Conservation (phyloP, 2,329 filamentous ascomycete genomes). For the Trichoderma harzianum region DNA sequence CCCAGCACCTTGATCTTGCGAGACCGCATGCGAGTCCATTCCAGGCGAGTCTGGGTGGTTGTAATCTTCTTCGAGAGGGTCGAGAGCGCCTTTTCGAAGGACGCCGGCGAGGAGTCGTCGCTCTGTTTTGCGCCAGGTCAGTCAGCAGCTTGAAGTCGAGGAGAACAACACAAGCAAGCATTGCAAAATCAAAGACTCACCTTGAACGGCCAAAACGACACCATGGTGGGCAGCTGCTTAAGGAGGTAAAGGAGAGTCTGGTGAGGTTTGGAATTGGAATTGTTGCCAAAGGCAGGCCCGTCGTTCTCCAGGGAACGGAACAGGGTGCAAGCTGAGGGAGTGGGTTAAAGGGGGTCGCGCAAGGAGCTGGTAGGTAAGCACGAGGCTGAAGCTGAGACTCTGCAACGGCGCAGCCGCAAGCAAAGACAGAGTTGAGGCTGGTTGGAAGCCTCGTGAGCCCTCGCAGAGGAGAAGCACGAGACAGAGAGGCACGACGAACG, state of each 20-base stretch:
- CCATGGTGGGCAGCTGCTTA: slow-evolving; percentile 52
- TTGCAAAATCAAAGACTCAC: slow-evolving; percentile 42
- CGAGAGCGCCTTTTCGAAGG: slow-evolving; percentile 88
- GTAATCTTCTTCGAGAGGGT: slow-evolving; percentile 79
- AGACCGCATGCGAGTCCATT: slow-evolving; percentile 66
- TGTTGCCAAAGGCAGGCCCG: not conserved
- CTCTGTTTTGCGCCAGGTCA: slow-evolving; percentile 47
- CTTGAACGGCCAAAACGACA: slow-evolving; percentile 83
- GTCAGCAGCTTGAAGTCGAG: not conserved
- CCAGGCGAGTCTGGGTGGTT: slow-evolving; percentile 68
- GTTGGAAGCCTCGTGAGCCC: slow-evolving; percentile 11
- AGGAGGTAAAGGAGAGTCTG: not conserved
- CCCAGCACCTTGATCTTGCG: slow-evolving; percentile 79
- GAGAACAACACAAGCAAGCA: not conserved
- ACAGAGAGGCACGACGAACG: not conserved
- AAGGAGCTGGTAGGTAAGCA: not conserved
- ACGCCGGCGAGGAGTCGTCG: slow-evolving; percentile 77
- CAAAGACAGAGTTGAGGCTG: not conserved
- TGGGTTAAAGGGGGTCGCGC: not conserved
- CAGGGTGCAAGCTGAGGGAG: not conserved
- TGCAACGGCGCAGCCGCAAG: slow-evolving; percentile 8
- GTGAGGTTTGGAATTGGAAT: not conserved
- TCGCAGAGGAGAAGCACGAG: slow-evolving; percentile 13
- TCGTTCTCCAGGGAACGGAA: not conserved
- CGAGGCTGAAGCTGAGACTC: not conserved